Evolutionary conservation across 140 eudicot genomes (phyloP), one percentile per base, ranked within the genome.

Genomic region (Stevia rebaudiana): DNA sequence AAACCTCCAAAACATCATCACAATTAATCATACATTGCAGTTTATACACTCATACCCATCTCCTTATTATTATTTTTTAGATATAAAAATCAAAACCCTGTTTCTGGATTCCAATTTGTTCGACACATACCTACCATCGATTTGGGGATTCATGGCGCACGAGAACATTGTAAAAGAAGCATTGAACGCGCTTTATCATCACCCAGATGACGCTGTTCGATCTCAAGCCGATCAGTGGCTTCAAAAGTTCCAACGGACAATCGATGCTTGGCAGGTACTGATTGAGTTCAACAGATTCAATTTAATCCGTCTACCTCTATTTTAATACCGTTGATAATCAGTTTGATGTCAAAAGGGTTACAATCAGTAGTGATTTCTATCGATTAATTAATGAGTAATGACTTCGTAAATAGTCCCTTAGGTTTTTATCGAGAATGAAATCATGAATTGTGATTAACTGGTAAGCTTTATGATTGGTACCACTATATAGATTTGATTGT

Each of bases 151-250:
- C 62, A 80, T 87, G 94, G 89, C 89, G 84, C 94, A 85, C 39
- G 96, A 92, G 79, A 80, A 83, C 74, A 92, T 89, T 35, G 97
- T 92, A 40, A 92, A 85, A 72, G 94, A 88, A 76, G 98, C 98
- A 89, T 87, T 92, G 79, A 88, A 79, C 65, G 98, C 95, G 43
- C 95, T 92, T 12, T 92, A 92, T 68, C 98, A 92, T 70, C 98
- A 92, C 11, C 95, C 96, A 47, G 98, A 88, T 65, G 97, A 88
- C 75, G 78, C 95, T 59, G 89, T 92, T 65, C 87, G 98, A 28
- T 83, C 88, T 79, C 94, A 88, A 63, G 98, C 98, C 72, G 98
- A 92, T 92, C 96, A 83, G 22, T 92, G 98, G 97, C 97, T 92
- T 71, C 98, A 92, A 61, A 83, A 92, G 16, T 92, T 92, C 59